A percentile compares a stretch with the other conserved stretches of the same genome.
phyloP scores from a whole-genome alignment of 1,139 yeast species.

The Blastobotrys niveus region DNA sequence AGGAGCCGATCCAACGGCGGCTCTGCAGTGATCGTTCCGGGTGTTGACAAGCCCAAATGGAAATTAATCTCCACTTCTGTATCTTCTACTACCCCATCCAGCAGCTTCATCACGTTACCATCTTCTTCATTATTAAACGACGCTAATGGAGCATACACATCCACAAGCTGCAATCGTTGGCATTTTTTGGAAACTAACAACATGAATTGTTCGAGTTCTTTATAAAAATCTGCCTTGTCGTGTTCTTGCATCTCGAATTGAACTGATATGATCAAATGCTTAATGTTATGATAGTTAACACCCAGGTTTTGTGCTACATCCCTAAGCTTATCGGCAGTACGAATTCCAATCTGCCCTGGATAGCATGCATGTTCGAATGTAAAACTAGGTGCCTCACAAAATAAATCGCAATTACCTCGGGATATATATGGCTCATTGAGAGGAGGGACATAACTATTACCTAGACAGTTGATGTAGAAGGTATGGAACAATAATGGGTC shows the following conservation, averaged over 20 bases:
- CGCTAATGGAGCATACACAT: conserved; percentile 3
- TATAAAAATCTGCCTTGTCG: not conserved
- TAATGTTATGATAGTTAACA: not conserved
- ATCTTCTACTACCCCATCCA: not conserved
- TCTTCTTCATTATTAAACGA: not conserved
- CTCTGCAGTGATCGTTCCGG: not conserved
- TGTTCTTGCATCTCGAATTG: not conserved
- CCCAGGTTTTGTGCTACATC: too few relatives aligned
- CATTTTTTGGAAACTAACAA: not conserved
- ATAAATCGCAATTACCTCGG: conserved; percentile 1
- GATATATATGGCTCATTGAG: conserved; percentile 2
- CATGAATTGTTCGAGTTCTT: not conserved
- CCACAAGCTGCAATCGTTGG: not conserved
- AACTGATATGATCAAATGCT: not conserved
- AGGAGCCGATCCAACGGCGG: not conserved
- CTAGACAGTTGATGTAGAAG: not conserved
- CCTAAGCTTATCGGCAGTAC: not conserved
- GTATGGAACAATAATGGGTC: not conserved
- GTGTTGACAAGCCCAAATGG: conserved; percentile 2
- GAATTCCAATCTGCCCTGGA: conserved; percentile 1
- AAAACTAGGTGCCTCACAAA: conserved; percentile 6
- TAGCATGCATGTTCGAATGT: conserved; percentile 8
- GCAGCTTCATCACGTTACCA: not conserved
- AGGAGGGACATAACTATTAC: not conserved
- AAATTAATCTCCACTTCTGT: not conserved